A percentile compares a stretch with the other conserved stretches of the same genome.
These are phyloP conservation scores for Zygotorulaspora chibaensis DNA, from an alignment of 805 yeast species.

Conservation along the genomic window DNA sequence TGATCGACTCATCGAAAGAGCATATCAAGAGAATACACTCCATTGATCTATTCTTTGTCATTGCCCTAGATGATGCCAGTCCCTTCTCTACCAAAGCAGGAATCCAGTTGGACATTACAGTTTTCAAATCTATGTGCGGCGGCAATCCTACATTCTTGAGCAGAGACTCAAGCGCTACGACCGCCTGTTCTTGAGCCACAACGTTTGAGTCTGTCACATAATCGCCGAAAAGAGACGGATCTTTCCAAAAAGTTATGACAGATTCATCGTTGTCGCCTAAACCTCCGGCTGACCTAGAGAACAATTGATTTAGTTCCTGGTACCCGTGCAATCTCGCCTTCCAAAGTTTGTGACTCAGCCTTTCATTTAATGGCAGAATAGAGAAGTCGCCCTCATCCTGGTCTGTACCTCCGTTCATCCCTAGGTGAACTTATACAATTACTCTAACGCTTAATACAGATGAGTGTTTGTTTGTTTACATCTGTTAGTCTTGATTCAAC, in stretches of 20 bases:
- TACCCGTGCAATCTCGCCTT: constrained; percentile 81
- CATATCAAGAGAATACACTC: constrained; percentile 60
- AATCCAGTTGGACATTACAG: constrained; percentile 19
- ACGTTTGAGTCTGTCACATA: constrained; percentile 78
- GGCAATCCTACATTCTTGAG: constrained; percentile 52
- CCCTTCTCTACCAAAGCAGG: constrained; percentile 72
- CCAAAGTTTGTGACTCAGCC: constrained; percentile 74
- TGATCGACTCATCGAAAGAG: constrained; percentile 63
- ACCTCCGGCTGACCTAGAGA: constrained; percentile 41
- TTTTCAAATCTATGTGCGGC: constrained; percentile 8
- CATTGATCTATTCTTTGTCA: constrained; percentile 61
- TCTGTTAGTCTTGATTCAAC: not conserved
- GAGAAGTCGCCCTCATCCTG: constrained; percentile 57
- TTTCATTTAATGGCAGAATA: constrained; percentile 58
- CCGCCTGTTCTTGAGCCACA: constrained; percentile 84
- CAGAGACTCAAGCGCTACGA: constrained; percentile 50
- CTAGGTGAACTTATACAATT: not conserved
- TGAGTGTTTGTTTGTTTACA: constrained; percentile 5
- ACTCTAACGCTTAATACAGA: not conserved
- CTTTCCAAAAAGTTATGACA: constrained; percentile 37
- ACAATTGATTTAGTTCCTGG: constrained; percentile 53
- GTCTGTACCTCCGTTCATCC: constrained; percentile 9
- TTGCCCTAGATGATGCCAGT: constrained; percentile 65
- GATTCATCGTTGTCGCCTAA: constrained; percentile 8
- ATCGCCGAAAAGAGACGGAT: constrained; percentile 53